Percentiles rank a stretch among this genome's conserved stretches.
Evolutionary conservation across 371 early-diverging fungal genomes (phyloP).

Genomic region (Syncephalastrum racemosum): DNA sequence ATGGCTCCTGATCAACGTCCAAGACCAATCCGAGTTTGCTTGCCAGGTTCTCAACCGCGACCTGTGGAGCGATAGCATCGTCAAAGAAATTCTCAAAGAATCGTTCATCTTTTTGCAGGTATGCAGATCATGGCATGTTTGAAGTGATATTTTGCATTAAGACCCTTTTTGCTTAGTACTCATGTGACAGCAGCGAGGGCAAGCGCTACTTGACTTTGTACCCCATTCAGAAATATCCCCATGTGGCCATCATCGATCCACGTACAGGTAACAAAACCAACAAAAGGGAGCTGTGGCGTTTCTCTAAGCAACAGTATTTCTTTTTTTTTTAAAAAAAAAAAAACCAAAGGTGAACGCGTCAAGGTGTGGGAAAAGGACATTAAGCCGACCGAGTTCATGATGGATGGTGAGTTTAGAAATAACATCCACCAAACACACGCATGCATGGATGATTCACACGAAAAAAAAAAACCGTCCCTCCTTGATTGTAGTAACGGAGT

Average conservation of each 20-base stretch:
- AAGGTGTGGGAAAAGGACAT: slow-evolving; percentile 62
- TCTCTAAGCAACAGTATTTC: background rate
- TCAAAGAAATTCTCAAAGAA: slow-evolving; percentile 76
- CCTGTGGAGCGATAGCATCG: slow-evolving; percentile 80
- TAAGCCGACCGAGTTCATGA: slow-evolving; percentile 62
- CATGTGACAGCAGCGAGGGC: slow-evolving; percentile 70
- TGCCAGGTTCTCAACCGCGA: slow-evolving; percentile 92
- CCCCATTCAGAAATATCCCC: slow-evolving; percentile 70
- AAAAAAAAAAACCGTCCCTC: background rate
- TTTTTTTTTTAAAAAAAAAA: no score
- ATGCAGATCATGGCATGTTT: slow-evolving; percentile 3
- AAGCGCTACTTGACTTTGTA: slow-evolving; percentile 72
- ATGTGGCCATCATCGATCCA: slow-evolving; percentile 88
- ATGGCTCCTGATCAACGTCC: slow-evolving; percentile 89
- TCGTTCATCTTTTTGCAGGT: slow-evolving; percentile 87
- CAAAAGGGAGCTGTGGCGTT: slow-evolving; percentile 5
- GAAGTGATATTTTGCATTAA: background rate
- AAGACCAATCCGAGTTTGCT: slow-evolving; percentile 80
- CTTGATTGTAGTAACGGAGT: slow-evolving; percentile 41
- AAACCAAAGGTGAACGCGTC: slow-evolving; percentile 67
- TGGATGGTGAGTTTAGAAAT: slow-evolving; percentile 55
- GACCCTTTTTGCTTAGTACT: slow-evolving; percentile 44
- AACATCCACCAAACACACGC: no score
- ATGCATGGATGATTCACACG: no score
- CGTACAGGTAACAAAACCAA: slow-evolving; percentile 73